phyloP scores from a whole-genome alignment of 2,329 filamentous ascomycete genomes.

The Xenoacremonium recifei region DNA sequence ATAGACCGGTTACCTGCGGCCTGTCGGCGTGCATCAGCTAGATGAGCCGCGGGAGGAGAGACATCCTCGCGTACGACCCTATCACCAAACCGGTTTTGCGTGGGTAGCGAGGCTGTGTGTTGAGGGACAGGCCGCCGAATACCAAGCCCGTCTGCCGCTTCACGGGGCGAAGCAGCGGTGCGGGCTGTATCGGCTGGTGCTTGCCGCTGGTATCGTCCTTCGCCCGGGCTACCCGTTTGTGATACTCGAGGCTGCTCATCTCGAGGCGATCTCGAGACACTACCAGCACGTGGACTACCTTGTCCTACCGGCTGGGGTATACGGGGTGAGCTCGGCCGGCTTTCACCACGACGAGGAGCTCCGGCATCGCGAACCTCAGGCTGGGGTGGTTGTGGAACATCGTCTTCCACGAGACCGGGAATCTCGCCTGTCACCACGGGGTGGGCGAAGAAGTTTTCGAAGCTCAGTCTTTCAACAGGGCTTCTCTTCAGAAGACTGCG shows the following conservation, averaged over 20 bases:
- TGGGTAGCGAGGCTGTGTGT: slow-evolving; percentile 49
- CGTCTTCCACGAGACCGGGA: slow-evolving; percentile 77
- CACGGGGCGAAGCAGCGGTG: slow-evolving; percentile 43
- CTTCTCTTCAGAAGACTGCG: slow-evolving; percentile 79
- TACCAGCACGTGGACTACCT: slow-evolving; percentile 32
- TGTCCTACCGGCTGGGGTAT: slow-evolving; percentile 37
- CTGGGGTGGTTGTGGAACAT: slow-evolving; percentile 48
- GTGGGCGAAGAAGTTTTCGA: slow-evolving; percentile 81
- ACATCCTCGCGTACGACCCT: slow-evolving; percentile 22
- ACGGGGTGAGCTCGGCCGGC: slow-evolving; percentile 25
- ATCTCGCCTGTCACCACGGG: slow-evolving; percentile 72
- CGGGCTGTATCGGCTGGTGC: slow-evolving; percentile 29
- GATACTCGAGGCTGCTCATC: slow-evolving; percentile 42
- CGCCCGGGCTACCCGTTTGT: slow-evolving; percentile 42
- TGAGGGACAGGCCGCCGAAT: slow-evolving; percentile 48
- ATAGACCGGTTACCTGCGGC: slow-evolving; percentile 27
- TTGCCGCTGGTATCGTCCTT: slow-evolving; percentile 32
- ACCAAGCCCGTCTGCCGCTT: slow-evolving; percentile 48
- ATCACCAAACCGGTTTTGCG: slow-evolving; percentile 34
- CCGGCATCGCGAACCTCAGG: slow-evolving; percentile 39
- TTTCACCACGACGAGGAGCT: slow-evolving; percentile 31
- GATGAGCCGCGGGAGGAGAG: slow-evolving; percentile 28
- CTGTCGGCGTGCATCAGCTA: slow-evolving; percentile 32
- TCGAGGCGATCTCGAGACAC: slow-evolving; percentile 39
- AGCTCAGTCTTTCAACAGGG: slow-evolving; percentile 80